A percentile compares a stretch with the other conserved stretches of the same genome.
Evolutionary conservation across 2,329 filamentous ascomycete species (phyloP).

Genomic region (Septoria linicola): DNA sequence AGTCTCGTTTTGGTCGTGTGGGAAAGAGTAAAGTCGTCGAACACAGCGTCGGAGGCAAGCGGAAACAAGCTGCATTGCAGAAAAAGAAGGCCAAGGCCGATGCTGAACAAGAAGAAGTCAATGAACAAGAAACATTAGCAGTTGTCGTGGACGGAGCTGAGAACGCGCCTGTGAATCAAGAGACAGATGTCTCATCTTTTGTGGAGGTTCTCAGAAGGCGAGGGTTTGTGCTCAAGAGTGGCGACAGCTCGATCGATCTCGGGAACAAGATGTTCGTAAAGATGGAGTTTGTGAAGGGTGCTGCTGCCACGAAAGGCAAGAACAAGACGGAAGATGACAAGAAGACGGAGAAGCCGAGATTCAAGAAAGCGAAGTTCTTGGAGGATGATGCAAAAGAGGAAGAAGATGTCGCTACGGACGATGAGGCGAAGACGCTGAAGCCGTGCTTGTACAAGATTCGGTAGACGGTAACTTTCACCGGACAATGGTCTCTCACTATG

Average conservation of each 20-base stretch:
- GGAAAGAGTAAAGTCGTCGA: constrained; percentile 54
- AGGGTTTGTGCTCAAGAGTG: constrained; percentile 76
- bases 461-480: too few relatives aligned
- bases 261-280: constrained; percentile 98
- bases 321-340: constrained; percentile 49
- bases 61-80: constrained; percentile 44
- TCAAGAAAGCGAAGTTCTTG: constrained; percentile 56
- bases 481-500: too few relatives aligned
- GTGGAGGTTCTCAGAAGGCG: constrained; percentile 76
- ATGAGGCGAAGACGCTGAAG: constrained; percentile 74
- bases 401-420: constrained; percentile 58
- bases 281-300: constrained; percentile 91
- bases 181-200: constrained; percentile 86
- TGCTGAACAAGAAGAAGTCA: constrained; percentile 53
- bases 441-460: constrained; percentile 95
- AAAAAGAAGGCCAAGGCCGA: constrained; percentile 47
- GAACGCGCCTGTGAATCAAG: constrained; percentile 53
- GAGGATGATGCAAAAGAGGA: constrained; percentile 57
- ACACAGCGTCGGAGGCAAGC: constrained; percentile 69
- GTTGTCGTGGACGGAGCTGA: constrained; percentile 66
- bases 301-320: constrained; percentile 72
- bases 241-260: constrained; percentile 67
- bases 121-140: constrained; percentile 60
- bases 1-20: constrained; percentile 76
- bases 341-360: constrained; percentile 38